These are phyloP conservation scores for Boletales sp. DNA, from an alignment of 768 basidiomycete genomes.

Conservation along the genomic window DNA sequence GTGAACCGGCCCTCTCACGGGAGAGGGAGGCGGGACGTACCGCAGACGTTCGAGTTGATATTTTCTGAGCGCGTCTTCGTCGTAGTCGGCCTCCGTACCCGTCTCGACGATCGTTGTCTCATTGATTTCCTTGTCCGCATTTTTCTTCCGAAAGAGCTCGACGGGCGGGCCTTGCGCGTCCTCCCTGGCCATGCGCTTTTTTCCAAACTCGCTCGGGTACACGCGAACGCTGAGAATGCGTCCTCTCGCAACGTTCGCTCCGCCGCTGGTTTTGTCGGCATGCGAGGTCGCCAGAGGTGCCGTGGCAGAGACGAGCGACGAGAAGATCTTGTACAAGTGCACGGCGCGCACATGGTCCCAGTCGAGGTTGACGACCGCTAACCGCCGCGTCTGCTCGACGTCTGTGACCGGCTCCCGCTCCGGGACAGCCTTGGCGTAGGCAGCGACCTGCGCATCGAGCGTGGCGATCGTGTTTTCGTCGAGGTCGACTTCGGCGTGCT, in stretches of 20 bases:
- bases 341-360: conserved; percentile 93
- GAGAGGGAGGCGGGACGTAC: conserved; percentile 40
- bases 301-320: conserved; percentile 72
- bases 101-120: conserved; percentile 63
- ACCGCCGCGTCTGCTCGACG: conserved; percentile 53
- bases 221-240: conserved; percentile 74
- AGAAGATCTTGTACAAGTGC: conserved; percentile 90
- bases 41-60: conserved; percentile 93
- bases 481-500: conserved; percentile 64
- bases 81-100: conserved; percentile 72
- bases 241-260: conserved; percentile 47
- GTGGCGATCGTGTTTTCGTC: conserved; percentile 72
- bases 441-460: conserved; percentile 71
- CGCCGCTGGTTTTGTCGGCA: conserved; percentile 8
- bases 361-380: conserved; percentile 94
- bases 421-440: conserved; percentile 47
- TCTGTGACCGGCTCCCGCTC: conserved; percentile 42
- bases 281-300: conserved; percentile 38
- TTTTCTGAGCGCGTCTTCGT: conserved; percentile 81
- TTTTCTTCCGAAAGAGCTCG: conserved; percentile 70
- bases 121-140: conserved; percentile 53
- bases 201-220: conserved; percentile 94
- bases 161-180: conserved; percentile 87
- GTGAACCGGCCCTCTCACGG: conserved; percentile 1
- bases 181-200: conserved; percentile 78